These are phyloP conservation scores for Irpex sp. DNA, from an alignment of 1,284 basidiomycete species.

Conservation along the genomic window DNA sequence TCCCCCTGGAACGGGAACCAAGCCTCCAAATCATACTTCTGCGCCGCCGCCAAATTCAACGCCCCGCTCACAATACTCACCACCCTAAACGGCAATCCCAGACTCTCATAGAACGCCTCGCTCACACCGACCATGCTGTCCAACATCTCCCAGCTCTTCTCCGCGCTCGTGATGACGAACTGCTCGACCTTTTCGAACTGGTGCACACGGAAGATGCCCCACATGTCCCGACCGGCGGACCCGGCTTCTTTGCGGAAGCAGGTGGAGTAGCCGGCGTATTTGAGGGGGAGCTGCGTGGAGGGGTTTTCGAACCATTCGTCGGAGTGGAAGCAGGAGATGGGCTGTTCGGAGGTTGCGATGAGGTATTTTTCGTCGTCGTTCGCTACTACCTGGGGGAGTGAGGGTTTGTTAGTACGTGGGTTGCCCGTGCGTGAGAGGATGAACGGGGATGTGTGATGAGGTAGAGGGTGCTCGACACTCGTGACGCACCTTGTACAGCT, in stretches of 20 bases:
- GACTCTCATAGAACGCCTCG: slow-evolving; percentile 94
- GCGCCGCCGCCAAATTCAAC: slow-evolving; percentile 92
- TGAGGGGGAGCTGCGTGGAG: slow-evolving; percentile 84
- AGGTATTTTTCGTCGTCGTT: slow-evolving; percentile 98
- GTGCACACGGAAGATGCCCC: slow-evolving; percentile 99
- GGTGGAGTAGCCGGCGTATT: slow-evolving; percentile 84
- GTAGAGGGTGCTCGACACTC: too few relatives aligned
- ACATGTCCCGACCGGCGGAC: slow-evolving; percentile 94
- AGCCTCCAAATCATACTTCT: slow-evolving; percentile 97
- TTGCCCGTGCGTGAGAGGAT: too few relatives aligned
- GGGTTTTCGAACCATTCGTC: slow-evolving; percentile 98
- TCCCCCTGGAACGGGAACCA: slow-evolving; percentile 98
- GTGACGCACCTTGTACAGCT: slow-evolving; percentile 81
- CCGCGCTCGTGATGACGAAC: slow-evolving; percentile 93
- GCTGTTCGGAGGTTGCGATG: slow-evolving; percentile 98
- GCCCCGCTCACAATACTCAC: slow-evolving; percentile 97
- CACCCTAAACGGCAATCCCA: slow-evolving; percentile 86
- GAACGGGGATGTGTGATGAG: too few relatives aligned
- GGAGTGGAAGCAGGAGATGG: slow-evolving; percentile 91
- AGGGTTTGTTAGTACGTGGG: not conserved
- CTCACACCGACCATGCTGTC: slow-evolving; percentile 87
- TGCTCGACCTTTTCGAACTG: slow-evolving; percentile 99
- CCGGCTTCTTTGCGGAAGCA: slow-evolving; percentile 99
- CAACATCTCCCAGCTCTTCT: slow-evolving; percentile 92
- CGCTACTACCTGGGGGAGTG: slow-evolving; percentile 74